Conservation (phyloP, 2,329 filamentous ascomycete genomes). For the Talaromyces sp. region DNA sequence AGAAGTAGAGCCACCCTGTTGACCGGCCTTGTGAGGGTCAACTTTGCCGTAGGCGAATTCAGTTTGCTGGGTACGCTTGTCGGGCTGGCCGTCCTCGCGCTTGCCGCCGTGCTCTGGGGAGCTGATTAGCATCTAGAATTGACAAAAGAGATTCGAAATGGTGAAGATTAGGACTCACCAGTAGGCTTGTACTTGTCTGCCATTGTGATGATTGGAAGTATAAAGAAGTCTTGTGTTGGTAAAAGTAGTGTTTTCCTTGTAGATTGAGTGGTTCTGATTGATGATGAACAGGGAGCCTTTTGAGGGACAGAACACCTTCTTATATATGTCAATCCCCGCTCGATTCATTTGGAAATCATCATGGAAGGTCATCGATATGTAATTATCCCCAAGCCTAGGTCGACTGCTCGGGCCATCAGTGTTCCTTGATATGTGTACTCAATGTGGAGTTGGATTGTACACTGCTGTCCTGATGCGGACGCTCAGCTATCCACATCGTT, state of each 20-base stretch:
- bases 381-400: background rate
- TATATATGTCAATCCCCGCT: background rate
- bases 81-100: background rate
- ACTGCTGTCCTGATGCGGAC: background rate
- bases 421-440: background rate
- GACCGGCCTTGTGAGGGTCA: background rate
- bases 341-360: background rate
- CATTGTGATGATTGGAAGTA: background rate
- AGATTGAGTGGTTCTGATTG: background rate
- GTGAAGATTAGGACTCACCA: background rate
- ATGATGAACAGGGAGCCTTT: background rate
- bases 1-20: background rate
- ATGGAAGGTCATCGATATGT: background rate
- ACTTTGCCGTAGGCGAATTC: constrained; percentile 1
- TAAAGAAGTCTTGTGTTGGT: background rate
- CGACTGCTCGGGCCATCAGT: background rate
- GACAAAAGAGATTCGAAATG: background rate
- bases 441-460: background rate
- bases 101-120: background rate
- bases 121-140: background rate
- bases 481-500: background rate
- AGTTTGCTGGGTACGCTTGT: constrained; percentile 1
- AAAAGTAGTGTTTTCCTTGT: background rate
- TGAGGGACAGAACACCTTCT: background rate
- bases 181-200: constrained; percentile 6